Base-by-base conservation (phyloP, 2,329 filamentous ascomycete genomes). In the Calonectria fujianensis region DNA sequence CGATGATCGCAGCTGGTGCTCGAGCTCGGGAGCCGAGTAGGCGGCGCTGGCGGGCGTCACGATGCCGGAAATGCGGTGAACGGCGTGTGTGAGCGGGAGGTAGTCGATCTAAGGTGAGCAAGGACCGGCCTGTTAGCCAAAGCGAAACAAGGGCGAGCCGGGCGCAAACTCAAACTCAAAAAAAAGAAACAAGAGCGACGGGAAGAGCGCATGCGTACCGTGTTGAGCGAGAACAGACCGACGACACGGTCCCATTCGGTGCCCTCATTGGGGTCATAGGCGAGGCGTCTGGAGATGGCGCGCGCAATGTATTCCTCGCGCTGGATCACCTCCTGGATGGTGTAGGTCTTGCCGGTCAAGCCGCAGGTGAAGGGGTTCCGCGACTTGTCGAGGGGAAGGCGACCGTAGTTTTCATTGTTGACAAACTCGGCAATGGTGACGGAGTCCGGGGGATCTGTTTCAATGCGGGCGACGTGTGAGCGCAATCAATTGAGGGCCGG, bases 241-340 rank as follows among this genome's bases (percentile, higher is more conserved):
- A 95, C 87, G 31, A 96, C 94, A 83, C 96, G 95, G 80, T 97
- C 94, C 93, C 93, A 97, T 82, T 96, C 94, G 0, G 91, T 91
- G 16, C 93, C 94, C 72, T 91, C 84, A 78, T 94, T 93, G 10
- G 93, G 91, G 59, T 89, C 84, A 89, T 94, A 96, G 54, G 91
- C 92, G 74, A 97, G 89, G 76, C 94, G 91, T 82, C 94, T 92
- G 51, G 90, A 90, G 41, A 97, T 86, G 29, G 91, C 93, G 73
- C 93, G 90, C 20, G 95, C 90, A 29, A 97, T 88, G 69, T 87
- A 88, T 35, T 95, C 92, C 13, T 94, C 90, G 29, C 94, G 90
- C 72, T 92, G 88, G 66, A 89, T 90, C 57, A 95, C 89, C 78
- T 96, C 91, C 37, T 87, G 78, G 9, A 90, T 88, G 10, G 91